phyloP scores from a whole-genome alignment of 23 red algal genomes.

The Gracilaria vermiculophylla region DNA sequence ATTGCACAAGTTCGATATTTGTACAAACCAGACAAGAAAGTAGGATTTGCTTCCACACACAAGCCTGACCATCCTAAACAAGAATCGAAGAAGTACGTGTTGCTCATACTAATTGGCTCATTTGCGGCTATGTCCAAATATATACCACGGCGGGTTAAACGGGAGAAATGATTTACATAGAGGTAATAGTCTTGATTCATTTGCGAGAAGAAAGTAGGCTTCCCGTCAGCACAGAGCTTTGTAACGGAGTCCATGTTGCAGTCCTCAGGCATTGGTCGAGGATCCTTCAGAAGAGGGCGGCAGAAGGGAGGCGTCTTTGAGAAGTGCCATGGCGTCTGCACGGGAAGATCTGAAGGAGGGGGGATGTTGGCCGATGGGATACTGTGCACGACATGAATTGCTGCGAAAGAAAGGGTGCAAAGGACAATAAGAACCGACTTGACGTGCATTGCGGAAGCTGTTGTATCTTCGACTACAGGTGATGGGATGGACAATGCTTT shows the following conservation, averaged over 20 bases:
- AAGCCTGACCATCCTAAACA: constrained; percentile 70
- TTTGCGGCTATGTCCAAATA: constrained; percentile 65
- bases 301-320: constrained; percentile 23
- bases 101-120: constrained; percentile 38
- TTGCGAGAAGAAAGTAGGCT: constrained; percentile 37
- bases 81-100: constrained; percentile 59
- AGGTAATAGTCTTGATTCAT: constrained; percentile 65
- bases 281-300: not conserved
- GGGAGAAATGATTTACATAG: constrained; percentile 55
- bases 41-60: constrained; percentile 65
- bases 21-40: constrained; percentile 25
- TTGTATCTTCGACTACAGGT: no score
- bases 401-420: not conserved
- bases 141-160: constrained; percentile 46
- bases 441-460: not conserved
- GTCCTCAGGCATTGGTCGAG: not conserved
- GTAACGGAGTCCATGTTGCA: constrained; percentile 5
- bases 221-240: constrained; percentile 43
- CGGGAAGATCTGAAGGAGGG: constrained; percentile 1
- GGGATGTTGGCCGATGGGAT: constrained; percentile 4
- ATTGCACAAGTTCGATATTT: constrained; percentile 35
- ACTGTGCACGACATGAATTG: not conserved
- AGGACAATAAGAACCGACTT: not conserved
- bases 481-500: no score
- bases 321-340: constrained; percentile 12